These are phyloP conservation scores for Maudiozyma saulgeensis DNA, from an alignment of 805 yeast species.

Conservation along the genomic window DNA sequence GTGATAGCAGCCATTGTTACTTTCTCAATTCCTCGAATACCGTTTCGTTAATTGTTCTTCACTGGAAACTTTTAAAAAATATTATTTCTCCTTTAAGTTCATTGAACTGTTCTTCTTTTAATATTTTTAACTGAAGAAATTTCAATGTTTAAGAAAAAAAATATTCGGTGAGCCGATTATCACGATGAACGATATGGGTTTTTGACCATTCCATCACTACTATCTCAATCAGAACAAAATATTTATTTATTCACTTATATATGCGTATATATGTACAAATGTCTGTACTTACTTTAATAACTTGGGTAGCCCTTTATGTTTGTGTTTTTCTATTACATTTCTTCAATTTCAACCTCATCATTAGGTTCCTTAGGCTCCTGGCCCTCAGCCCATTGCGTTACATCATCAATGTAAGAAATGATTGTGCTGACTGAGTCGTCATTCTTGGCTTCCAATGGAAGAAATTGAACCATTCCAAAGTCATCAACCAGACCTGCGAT, in stretches of 20 bases:
- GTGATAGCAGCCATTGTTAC: constrained; percentile 59
- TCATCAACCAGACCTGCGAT: constrained; percentile 91
- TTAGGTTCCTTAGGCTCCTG: constrained; percentile 96
- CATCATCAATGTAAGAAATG: constrained; percentile 86
- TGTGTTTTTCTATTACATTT: constrained; percentile 11
- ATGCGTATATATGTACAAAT: no score
- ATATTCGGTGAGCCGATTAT: no score
- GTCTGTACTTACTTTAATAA: no score
- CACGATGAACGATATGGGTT: no score
- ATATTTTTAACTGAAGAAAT: background rate
- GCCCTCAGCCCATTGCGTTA: constrained; percentile 93
- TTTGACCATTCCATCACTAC: no score
- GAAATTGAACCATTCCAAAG: constrained; percentile 96
- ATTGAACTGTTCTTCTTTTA: background rate
- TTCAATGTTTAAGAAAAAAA: background rate
- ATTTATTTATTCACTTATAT: no score
- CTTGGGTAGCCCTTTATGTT: no score
- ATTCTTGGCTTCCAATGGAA: constrained; percentile 75
- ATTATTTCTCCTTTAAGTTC: background rate
- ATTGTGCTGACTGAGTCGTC: constrained; percentile 74
- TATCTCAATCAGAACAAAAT: no score
- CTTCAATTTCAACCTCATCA: constrained; percentile 62
- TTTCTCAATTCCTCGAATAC: no score
- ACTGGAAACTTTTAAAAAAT: background rate
- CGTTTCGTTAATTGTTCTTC: no score